Evolutionary conservation across 1,139 yeast genomes (phyloP).

Genomic region (Taphrina pruni): DNA sequence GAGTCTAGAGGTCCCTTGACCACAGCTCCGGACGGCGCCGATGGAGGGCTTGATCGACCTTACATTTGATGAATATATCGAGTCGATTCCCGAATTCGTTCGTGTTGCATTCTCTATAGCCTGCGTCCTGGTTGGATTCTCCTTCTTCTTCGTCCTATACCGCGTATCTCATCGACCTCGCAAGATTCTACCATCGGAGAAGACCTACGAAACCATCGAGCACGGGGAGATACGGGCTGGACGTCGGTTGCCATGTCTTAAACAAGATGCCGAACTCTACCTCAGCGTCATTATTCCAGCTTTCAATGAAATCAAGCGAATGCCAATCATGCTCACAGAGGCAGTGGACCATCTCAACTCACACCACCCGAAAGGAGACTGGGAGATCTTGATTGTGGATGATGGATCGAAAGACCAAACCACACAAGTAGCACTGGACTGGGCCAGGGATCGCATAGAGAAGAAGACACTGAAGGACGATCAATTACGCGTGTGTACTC

Average conservation of each 20-base stretch:
- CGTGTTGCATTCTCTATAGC: slow-evolving; percentile 21
- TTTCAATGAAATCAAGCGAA: slow-evolving; percentile 78
- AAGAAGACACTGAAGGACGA: slow-evolving; percentile 62
- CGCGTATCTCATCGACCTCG: slow-evolving; percentile 45
- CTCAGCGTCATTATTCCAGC: slow-evolving; percentile 88
- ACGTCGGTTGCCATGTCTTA: slow-evolving; percentile 32
- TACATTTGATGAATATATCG: slow-evolving; percentile 4
- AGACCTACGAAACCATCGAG: slow-evolving; percentile 35
- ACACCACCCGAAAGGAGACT: slow-evolving; percentile 49
- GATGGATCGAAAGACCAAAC: slow-evolving; percentile 91
- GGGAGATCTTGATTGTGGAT: slow-evolving; percentile 85
- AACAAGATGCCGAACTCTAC: slow-evolving; percentile 51
- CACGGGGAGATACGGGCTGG: slow-evolving; percentile 32
- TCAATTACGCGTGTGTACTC: slow-evolving; percentile 68
- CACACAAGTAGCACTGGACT: slow-evolving; percentile 67
- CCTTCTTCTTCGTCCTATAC: slow-evolving; percentile 22
- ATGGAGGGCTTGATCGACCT: slow-evolving; percentile 6
- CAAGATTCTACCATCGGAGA: slow-evolving; percentile 41
- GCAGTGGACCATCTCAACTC: slow-evolving; percentile 63
- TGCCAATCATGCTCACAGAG: slow-evolving; percentile 78
- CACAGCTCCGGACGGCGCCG: background rate
- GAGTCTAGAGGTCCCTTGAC: background rate
- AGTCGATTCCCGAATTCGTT: slow-evolving; percentile 12
- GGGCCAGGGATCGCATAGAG: slow-evolving; percentile 57
- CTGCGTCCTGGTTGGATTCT: slow-evolving; percentile 17